Base-by-base conservation (phyloP, 2,329 filamentous ascomycete genomes). In the Periconia macrospinosa region DNA sequence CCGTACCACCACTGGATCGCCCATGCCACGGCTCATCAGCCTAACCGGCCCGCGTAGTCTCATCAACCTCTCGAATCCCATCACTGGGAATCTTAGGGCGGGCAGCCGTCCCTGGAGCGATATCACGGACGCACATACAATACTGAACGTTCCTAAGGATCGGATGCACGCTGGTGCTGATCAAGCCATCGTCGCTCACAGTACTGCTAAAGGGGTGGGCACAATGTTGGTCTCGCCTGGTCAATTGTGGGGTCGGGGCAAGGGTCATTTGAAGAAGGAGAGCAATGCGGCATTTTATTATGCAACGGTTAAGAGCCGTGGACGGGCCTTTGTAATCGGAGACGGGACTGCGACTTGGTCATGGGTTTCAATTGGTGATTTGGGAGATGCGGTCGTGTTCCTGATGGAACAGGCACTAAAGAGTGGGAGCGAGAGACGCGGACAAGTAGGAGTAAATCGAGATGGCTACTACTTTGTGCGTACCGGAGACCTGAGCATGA, bases 391-490 rank as follows among this genome's bases (percentile, higher is more conserved):
- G 51, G 54, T 57, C 47, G 54, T 54, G 43, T 57, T 57, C 47
- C 47, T 57, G 50, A 57, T 57, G 51, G 51, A 54, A 53, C 47
- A 57, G 47, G 54, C 54, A 54, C 47, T 57, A 30, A 54, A 48
- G 51, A 55, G 45, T 49, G 53, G 49, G 53, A 55, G 53, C 48
- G 53, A 55, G 44, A 47, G 49, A 45, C 50, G 42, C 46, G 54
- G 47, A 56, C 47, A 53, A 53, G 50, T 53, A 45, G 50, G 50
- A 53, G 54, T 53, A 45, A 53, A 56, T 56, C 47, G 19, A 53
- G 54, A 56, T 46, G 54, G 54, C 54, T 56, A 56, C 49, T 56
- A 56, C 50, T 52, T 56, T 56, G 53, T 56, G 48, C 55, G 49
- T 47, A 57, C 49, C 37, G 52, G 52, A 52, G 52, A 52, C 45